Base-by-base conservation (phyloP, 2,329 filamentous ascomycete genomes). In the Colletotrichum neosansevieriae region DNA sequence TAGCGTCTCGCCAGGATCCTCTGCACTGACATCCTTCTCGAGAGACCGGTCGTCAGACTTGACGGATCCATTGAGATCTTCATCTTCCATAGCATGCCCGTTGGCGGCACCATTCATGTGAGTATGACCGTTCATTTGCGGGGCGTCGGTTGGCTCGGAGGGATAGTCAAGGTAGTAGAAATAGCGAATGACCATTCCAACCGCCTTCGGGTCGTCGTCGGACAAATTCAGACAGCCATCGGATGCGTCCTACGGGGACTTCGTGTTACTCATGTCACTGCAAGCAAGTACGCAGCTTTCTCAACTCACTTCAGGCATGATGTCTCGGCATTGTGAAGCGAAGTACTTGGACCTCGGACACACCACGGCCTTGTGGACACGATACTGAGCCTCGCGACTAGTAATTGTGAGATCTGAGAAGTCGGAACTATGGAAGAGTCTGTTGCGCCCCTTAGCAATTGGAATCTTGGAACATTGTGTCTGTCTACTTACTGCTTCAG, bases 351-450 rank as follows among this genome's bases (percentile, higher is more conserved):
- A 62, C n/a, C 63, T 56, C 17, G 63, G 58, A 29, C 63, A 67
- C n/a, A 67, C 63, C 3, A 67, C 42, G 11, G 63, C 58, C 51
- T 51, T 67, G n/a, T 67, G 63, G 1, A 67, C 63, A 5, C 36
- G 58, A 2, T 67, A 63, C 38, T 63, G 51, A 6, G 21, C 6
- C 7, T 67, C 40, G 21, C 58, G 19, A 36, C 49, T 67, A 5
- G 42, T 36, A 4, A 67, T 67, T 0, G 58, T 67, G 7, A 67
- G 50, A 32, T 67, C 63, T 7, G 63, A 63, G 21, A 49, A 67
- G n/a, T 63, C 58, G 1, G 63, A 32, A 29, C 57, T 21, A 1
- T 56, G 11, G 15, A 63, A 67, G 3, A 67, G 58, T 0, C 63
- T 67, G 32, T 15, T 49, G 13, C 29, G 4, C 9, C 1, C 11